phyloP scores from a whole-genome alignment of 2,329 filamentous ascomycete genomes.

The Trichoderma aggressivum region DNA sequence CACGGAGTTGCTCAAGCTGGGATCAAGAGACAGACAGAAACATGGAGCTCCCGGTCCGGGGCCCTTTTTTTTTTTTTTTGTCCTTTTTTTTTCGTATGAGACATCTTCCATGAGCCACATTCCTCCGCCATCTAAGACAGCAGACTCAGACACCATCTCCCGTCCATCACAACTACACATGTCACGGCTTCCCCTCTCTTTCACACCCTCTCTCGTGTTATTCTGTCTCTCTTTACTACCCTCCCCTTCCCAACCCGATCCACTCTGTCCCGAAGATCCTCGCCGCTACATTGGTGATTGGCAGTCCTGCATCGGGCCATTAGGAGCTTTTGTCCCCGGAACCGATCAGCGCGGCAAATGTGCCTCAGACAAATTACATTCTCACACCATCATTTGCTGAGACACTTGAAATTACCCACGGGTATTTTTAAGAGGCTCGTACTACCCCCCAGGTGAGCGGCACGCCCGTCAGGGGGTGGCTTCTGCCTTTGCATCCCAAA shows the following conservation, averaged over 20 bases:
- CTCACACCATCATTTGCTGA: conserved; percentile 5
- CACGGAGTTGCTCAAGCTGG: neutral
- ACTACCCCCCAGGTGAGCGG: neutral
- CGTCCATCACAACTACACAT: neutral
- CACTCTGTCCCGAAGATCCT: neutral
- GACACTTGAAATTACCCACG: conserved; percentile 8
- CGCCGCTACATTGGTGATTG: neutral
- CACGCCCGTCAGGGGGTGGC: neutral
- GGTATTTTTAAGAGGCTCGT: neutral
- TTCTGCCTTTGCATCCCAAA: neutral
- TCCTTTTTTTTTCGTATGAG: neutral
- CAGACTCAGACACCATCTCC: conserved; percentile 8
- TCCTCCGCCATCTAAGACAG: conserved; percentile 9
- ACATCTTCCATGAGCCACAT: neutral
- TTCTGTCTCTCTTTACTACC: neutral
- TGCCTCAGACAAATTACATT: conserved; percentile 13
- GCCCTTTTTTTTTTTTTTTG: neutral
- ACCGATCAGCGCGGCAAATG: conserved; percentile 8
- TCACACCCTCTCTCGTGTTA: conserved; percentile 16
- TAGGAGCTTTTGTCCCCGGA: neutral
- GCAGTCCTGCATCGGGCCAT: neutral
- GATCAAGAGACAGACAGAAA: neutral
- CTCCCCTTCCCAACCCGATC: neutral
- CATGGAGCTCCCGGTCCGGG: neutral
- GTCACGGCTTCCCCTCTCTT: neutral